phyloP scores from a whole-genome alignment of 768 basidiomycete species.

The Suillus clintonianus region DNA sequence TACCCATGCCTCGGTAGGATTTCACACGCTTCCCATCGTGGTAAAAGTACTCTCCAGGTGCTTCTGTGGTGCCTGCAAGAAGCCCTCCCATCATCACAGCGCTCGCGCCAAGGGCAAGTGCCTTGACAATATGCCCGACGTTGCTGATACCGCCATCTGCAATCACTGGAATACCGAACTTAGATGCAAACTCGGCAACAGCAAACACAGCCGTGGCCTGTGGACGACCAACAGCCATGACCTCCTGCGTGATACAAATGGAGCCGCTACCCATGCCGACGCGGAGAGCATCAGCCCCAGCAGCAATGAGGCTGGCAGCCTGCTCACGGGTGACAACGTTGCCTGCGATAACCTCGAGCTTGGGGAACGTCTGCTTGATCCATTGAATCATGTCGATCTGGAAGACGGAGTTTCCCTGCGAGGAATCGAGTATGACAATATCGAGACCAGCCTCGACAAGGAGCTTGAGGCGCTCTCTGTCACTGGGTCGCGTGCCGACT shows the following conservation, averaged over 20 bases:
- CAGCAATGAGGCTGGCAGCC: constrained; percentile 89
- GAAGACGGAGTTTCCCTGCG: constrained; percentile 93
- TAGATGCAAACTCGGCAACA: constrained; percentile 89
- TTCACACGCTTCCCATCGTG: constrained; percentile 99
- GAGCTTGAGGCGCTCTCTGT: constrained; percentile 79
- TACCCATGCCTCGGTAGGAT: constrained; percentile 98
- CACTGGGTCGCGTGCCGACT: constrained; percentile 88
- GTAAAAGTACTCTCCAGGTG: constrained; percentile 98
- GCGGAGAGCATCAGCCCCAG: constrained; percentile 93
- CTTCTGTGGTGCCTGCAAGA: constrained; percentile 94
- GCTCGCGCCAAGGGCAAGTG: constrained; percentile 87
- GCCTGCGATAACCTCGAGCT: constrained; percentile 92
- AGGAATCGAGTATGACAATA: constrained; percentile 92
- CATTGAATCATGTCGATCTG: constrained; percentile 94
- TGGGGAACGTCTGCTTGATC: constrained; percentile 86
- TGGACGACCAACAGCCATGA: constrained; percentile 98
- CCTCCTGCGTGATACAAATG: constrained; percentile 99
- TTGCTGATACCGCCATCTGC: constrained; percentile 96
- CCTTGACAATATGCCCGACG: constrained; percentile 98
- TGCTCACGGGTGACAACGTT: constrained; percentile 99
- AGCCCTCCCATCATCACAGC: constrained; percentile 99
- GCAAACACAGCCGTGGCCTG: constrained; percentile 98
- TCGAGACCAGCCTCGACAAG: constrained; percentile 95
- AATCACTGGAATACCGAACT: constrained; percentile 95
- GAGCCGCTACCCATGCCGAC: constrained; percentile 98